phyloP scores from a whole-genome alignment of 192 early-diverging fungal species.

The Podila clonocystis region DNA sequence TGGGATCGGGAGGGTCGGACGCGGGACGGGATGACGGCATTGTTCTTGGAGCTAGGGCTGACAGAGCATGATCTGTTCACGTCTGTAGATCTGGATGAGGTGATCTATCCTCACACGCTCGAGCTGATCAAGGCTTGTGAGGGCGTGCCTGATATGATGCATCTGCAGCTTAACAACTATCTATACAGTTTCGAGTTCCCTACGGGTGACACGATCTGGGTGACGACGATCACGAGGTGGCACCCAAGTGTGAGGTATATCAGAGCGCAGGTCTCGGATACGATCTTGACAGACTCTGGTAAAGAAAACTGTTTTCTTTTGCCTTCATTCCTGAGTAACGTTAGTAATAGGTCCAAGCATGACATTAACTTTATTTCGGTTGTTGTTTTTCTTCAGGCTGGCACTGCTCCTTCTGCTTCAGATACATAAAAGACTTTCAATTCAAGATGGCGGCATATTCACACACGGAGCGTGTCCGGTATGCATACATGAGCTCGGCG shows the following conservation, averaged over 20 bases:
- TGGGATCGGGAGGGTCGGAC: conserved; percentile 60
- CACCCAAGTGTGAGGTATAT: conserved; percentile 21
- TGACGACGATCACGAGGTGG: conserved; percentile 52
- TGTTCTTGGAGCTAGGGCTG: conserved; percentile 26
- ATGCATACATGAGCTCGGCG: conserved; percentile 35
- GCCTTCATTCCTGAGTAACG: not conserved
- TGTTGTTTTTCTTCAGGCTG: conserved; percentile 38
- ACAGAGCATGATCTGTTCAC: conserved; percentile 54
- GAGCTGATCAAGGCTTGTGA: conserved; percentile 54
- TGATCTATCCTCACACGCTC: conserved; percentile 54
- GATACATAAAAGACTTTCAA: conserved; percentile 59
- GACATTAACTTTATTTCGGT: not conserved
- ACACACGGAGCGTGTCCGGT: conserved; percentile 62
- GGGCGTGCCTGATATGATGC: conserved; percentile 54
- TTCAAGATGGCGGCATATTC: conserved; percentile 74
- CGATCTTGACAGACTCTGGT: conserved; percentile 63
- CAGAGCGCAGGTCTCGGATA: conserved; percentile 46
- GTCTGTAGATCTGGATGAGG: conserved; percentile 70
- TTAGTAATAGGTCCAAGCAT: no score
- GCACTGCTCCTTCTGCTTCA: conserved; percentile 76
- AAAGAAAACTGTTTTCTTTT: not conserved
- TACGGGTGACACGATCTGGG: conserved; percentile 55
- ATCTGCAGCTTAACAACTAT: conserved; percentile 63
- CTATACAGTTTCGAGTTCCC: conserved; percentile 69
- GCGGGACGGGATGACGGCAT: conserved; percentile 52